phyloP scores from a whole-genome alignment of 1,139 yeast species.

The Candida gigantensis region DNA sequence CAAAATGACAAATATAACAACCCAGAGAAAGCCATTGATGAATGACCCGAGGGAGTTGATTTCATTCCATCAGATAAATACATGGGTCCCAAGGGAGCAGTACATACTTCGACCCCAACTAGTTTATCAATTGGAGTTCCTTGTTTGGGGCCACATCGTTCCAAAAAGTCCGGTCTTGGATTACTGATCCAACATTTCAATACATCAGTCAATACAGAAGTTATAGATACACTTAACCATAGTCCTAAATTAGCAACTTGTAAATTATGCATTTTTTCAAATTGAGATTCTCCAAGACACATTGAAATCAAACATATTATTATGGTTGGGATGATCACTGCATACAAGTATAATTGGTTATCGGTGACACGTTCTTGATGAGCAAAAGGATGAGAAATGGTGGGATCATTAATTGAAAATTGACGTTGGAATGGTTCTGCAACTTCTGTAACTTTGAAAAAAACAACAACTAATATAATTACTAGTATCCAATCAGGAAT shows the following conservation, averaged over 20 bases:
- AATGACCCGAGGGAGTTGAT: slow-evolving; percentile 50
- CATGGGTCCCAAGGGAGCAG: slow-evolving; percentile 37
- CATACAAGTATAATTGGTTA: slow-evolving; percentile 25
- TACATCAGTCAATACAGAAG: slow-evolving; percentile 36
- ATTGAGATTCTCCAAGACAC: slow-evolving; percentile 6
- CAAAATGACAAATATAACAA: slow-evolving; percentile 41
- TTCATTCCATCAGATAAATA: slow-evolving; percentile 44
- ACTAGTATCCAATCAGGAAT: slow-evolving; percentile 39
- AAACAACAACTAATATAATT: slow-evolving; percentile 25
- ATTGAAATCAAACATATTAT: slow-evolving; percentile 17
- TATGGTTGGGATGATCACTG: slow-evolving; percentile 24
- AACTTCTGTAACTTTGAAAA: slow-evolving; percentile 38
- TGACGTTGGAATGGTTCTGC: slow-evolving; percentile 41
- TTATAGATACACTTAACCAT: slow-evolving; percentile 21
- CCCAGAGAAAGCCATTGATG: slow-evolving; percentile 45
- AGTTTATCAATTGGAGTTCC: slow-evolving; percentile 32
- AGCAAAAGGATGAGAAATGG: slow-evolving; percentile 49
- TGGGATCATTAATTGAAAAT: slow-evolving; percentile 35
- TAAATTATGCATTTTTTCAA: slow-evolving; percentile 17
- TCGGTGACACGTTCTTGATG: slow-evolving; percentile 43
- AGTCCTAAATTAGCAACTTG: slow-evolving; percentile 29
- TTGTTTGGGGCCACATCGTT: slow-evolving; percentile 38
- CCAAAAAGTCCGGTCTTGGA: slow-evolving; percentile 49
- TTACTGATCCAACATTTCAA: slow-evolving; percentile 49
- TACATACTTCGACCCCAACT: slow-evolving; percentile 41